phyloP scores from a whole-genome alignment of 257 asterid species.

The Galeopsis tetrahit region DNA sequence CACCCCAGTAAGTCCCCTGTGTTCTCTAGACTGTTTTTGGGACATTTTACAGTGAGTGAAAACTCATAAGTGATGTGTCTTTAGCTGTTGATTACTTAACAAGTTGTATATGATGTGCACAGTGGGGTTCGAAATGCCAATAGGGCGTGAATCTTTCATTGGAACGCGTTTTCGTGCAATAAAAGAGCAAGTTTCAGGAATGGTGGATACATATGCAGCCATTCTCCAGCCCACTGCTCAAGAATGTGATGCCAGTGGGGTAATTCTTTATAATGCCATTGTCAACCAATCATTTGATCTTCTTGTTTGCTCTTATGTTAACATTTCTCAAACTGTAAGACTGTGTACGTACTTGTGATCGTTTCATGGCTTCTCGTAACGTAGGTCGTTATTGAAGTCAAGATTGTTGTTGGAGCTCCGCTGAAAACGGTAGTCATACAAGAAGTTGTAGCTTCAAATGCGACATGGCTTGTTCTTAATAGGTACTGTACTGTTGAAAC shows the following conservation, averaged over 20 bases:
- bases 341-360: not conserved
- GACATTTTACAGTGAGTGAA: not conserved
- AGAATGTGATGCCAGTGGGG: slow-evolving; percentile 64
- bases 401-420: slow-evolving; percentile 71
- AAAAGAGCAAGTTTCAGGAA: slow-evolving; percentile 59
- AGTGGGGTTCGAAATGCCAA: slow-evolving; percentile 84
- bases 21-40: not conserved
- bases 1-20: slow-evolving; percentile 63
- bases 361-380: slow-evolving; percentile 10
- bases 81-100: not conserved
- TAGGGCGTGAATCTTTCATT: slow-evolving; percentile 49
- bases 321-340: not conserved
- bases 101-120: slow-evolving; percentile 27
- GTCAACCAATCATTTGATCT: not conserved
- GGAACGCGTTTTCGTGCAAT: slow-evolving; percentile 62
- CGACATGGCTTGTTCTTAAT: slow-evolving; percentile 72
- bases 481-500: slow-evolving; percentile 45
- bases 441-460: slow-evolving; percentile 58
- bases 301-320: no score
- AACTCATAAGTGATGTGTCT: not conserved
- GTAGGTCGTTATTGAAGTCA: slow-evolving; percentile 74
- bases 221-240: slow-evolving; percentile 58
- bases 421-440: slow-evolving; percentile 57
- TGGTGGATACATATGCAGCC: slow-evolving; percentile 49
- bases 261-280: slow-evolving; percentile 41